phyloP scores from a whole-genome alignment of 225 moss, liverwort and hornwort genomes.

The Polytrichum formosum region DNA sequence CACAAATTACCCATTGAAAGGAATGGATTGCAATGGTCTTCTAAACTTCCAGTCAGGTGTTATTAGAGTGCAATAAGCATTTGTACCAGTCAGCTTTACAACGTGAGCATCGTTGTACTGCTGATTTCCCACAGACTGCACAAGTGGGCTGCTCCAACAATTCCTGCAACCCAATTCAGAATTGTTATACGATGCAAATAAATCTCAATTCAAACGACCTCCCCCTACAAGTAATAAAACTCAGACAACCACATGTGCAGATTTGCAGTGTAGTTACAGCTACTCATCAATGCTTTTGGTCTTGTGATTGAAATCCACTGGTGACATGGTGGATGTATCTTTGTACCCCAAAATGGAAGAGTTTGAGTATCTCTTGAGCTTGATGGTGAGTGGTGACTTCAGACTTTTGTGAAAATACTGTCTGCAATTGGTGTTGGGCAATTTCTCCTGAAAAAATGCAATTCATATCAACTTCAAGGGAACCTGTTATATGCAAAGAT shows the following conservation, averaged over 20 bases:
- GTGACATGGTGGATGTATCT: not conserved
- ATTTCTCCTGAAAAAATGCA: slow-evolving; percentile 35
- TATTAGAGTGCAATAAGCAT: not conserved
- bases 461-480: not conserved
- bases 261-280: not conserved
- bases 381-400: slow-evolving; percentile 33
- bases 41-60: too few species aligned
- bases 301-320: not conserved
- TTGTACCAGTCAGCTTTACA: slow-evolving; percentile 73
- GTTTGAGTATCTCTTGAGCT: slow-evolving; percentile 68
- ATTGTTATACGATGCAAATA: too few species aligned
- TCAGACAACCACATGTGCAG: too few species aligned
- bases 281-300: not conserved
- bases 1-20: too few species aligned
- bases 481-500: too few species aligned
- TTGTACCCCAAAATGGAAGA: slow-evolving; percentile 73
- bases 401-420: slow-evolving; percentile 40
- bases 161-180: slow-evolving; percentile 30
- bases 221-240: too few species aligned
- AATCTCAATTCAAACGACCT: too few species aligned
- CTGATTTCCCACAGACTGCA: slow-evolving; percentile 53
- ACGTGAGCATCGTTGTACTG: slow-evolving; percentile 69
- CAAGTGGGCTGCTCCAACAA: slow-evolving; percentile 73
- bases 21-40: too few species aligned
- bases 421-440: slow-evolving; percentile 54